Evolutionary conservation across 805 yeast genomes (phyloP).

Genomic region (Trichomonascus vanleenenianus): DNA sequence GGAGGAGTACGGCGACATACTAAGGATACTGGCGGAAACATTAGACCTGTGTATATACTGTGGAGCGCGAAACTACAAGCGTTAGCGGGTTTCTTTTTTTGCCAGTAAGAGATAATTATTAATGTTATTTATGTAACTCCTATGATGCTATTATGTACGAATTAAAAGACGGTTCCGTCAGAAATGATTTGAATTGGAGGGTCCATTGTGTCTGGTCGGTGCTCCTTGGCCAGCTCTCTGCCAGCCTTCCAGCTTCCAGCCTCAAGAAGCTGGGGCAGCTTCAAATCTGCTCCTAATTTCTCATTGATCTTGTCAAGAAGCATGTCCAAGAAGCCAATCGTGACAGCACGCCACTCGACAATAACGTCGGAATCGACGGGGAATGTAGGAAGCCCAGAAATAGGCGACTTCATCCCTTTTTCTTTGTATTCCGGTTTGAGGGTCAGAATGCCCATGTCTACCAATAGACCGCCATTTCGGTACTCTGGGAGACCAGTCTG

Average conservation of each 20-base stretch:
- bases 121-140: no score
- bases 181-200: conserved; percentile 57
- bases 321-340: conserved; percentile 48
- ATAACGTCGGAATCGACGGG: conserved; percentile 50
- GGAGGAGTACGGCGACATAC: conserved; percentile 5
- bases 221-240: conserved; percentile 46
- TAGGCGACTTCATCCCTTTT: no score
- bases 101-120: no score
- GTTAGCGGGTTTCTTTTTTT: not conserved
- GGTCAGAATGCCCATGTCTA: conserved; percentile 45
- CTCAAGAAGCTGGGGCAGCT: conserved; percentile 53
- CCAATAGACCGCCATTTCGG: conserved; percentile 57
- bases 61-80: conserved; percentile 11
- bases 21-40: conserved; percentile 16
- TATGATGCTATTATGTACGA: no score
- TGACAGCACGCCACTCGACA: conserved; percentile 61
- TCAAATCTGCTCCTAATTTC: conserved; percentile 31
- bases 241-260: conserved; percentile 69
- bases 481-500: conserved; percentile 56
- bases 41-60: conserved; percentile 24
- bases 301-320: conserved; percentile 46
- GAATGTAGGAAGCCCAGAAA: conserved; percentile 39
- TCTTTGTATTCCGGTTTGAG: conserved; percentile 37
- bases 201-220: conserved; percentile 44
- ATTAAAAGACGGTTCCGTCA: conserved; percentile 58